Evolutionary conservation across 2,329 filamentous ascomycete species (phyloP), one percentile per base, ranked within the genome.

Genomic region (Colletotrichum tabaci): DNA sequence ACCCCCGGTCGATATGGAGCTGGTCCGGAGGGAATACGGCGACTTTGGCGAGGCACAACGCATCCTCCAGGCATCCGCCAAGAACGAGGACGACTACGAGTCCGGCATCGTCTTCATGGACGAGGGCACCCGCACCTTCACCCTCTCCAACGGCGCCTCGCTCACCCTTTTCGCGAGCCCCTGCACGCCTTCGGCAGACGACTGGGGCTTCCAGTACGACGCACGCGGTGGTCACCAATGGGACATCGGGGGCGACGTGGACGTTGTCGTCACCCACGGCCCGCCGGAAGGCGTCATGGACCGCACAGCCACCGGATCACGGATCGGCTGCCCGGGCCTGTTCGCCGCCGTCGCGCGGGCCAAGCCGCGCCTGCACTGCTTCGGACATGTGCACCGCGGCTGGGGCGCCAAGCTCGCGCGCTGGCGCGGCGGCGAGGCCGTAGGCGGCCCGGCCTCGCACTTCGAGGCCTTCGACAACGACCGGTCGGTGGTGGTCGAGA

Each of bases 391-490:
- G 0, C 79, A 82, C 44, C 47, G 74, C 1, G 73, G 75, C 4
- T 83, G 80, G 81, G 82, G 79, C 8, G 80, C 84, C 0, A 86
- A 84, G 66, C 26, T 86, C 2, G 82, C 88, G 0, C 79, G 80
- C 2, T 91, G 88, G 89, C 77, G 83, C 2, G 44, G 75, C 66
- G 21, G 63, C 53, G 50, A 38, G 44, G 53, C 3, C 21, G 53
- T 18, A 13, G 23, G n/a, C 16, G n/a, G 40, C 21, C 47, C 21
- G 12, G 61, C 84, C 4, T 84, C 83, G 0, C 83, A 88, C 75
- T 82, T 87, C 26, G 84, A 80, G 0, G 83, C 84, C 56, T 86
- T 88, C 23, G 84, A 89, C 61, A 83, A 89, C 58, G 81, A 78
- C 0, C 75, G 74, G 3, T 87, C 85, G 0, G 12, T 64, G 0